Conservation (phyloP, 2,329 filamentous ascomycete species). For the Epichloe brachyelytri region DNA sequence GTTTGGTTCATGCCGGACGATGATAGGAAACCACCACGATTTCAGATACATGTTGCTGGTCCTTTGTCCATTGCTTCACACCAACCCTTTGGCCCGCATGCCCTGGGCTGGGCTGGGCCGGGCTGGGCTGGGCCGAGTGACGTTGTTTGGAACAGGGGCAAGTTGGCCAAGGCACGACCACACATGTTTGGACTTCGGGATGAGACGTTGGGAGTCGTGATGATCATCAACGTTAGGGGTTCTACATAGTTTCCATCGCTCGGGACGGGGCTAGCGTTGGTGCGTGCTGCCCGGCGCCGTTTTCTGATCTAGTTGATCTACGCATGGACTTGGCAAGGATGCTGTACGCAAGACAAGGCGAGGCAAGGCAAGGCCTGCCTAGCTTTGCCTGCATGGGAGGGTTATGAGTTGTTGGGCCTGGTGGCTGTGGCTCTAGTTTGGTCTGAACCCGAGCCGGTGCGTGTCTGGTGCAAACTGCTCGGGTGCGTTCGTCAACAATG, state of each 20-base stretch:
- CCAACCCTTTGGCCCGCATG: too few relatives aligned
- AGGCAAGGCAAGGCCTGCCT: not conserved
- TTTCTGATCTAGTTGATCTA: not conserved
- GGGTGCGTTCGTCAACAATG: too few relatives aligned
- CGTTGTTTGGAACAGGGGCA: not conserved
- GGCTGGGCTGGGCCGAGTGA: too few relatives aligned
- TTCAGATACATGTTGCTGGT: not conserved
- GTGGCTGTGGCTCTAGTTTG: too few relatives aligned
- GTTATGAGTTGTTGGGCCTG: too few relatives aligned
- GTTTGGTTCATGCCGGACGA: not conserved
- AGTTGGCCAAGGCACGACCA: not conserved
- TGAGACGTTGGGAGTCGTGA: too few relatives aligned
- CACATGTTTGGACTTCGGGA: not conserved
- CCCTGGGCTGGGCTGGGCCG: too few relatives aligned
- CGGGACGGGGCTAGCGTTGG: not conserved
- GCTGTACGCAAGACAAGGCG: too few relatives aligned
- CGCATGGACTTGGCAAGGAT: not conserved
- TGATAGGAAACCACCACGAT: not conserved
- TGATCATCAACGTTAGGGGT: too few relatives aligned
- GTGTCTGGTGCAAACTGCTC: not conserved
- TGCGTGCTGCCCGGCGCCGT: not conserved
- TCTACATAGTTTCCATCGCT: too few relatives aligned
- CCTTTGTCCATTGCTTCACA: not conserved
- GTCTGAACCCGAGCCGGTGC: too few relatives aligned
- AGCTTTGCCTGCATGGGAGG: conserved; percentile 1